Evolutionary conservation across 2,329 filamentous ascomycete species (phyloP), one percentile per base, ranked within the genome.

Genomic region (Hymenotorrendiella dingleyae): DNA sequence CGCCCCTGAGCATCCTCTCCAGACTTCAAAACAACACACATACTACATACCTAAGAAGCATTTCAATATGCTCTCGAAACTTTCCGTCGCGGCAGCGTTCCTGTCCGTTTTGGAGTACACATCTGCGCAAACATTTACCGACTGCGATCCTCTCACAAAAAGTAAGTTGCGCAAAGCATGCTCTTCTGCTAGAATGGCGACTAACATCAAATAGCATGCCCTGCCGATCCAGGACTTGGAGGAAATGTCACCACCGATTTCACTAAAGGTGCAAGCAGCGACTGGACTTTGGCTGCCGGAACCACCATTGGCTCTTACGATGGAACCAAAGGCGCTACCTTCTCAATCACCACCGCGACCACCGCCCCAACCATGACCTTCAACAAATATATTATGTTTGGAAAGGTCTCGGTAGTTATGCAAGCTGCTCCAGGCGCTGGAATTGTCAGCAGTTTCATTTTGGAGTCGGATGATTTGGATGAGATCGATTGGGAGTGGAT

Each of bases 241-340:
- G 57, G 57, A 34, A 64, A 52, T 21, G 59, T 65, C 48, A 56
- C 61, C 23, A 65, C 64, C 43, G 66, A 71, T 51, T 72, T 71
- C 58, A 68, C 63, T 29, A 56, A 59, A 21, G 67, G 65, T 30
- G 58, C 58, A 29, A 60, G 65, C 49, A 62, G 56, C 45, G 71
- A 76, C 52, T 86, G 84, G 63, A 76, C 70, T 1, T 65, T 74
- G 8, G 75, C 76, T 34, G 62, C 62, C 45, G 68, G 74, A 38
- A 70, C 65, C 4, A 59, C 58, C 19, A 63, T 67, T 47, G n/a
- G n/a, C n/a, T 57, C 61, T 44, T 62, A 64, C 38, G 48, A 68
- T 46, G 56, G 46, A 23, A 36, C 60, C 7, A 61, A 67, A 16
- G 73, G 72, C 19, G 71, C 69, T 33, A 62, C 67, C n/a, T 74